Evolutionary conservation across 768 basidiomycete species (phyloP), one percentile per base, ranked within the genome.

Genomic region (Leucogyrophana mollusca): DNA sequence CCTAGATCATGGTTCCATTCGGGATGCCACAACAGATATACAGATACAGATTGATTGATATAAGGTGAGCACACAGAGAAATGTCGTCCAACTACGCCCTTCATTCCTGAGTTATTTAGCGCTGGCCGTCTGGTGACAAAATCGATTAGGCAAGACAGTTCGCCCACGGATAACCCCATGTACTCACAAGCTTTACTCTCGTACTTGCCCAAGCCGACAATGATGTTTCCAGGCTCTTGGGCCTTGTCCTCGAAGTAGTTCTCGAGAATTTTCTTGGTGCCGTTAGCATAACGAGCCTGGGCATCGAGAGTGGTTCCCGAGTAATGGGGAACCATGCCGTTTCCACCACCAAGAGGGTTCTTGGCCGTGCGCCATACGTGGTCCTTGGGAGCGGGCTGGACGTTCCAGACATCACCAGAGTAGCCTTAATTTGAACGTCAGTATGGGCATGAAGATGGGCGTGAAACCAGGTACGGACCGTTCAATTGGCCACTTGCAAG

Each of bases 291-390:
- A 39, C 92, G 86, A 22, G 74, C 78, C 70, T 94, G 92, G 2
- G 92, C 91, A 58, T 94, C 92, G 50, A 93, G 79, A 18, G 90
- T 92, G 7, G 90, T 92, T 32, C 92, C 90, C 55, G 85, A 88
- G 71, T 89, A 90, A 61, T 90, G 87, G 10, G 88, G 84, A 4
- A 89, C 87, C 81, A 94, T 93, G 57, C 87, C 91, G 69, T 96
- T 94, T 18, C 92, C 92, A 50, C 80, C 89, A 14, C 83, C 85
- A 6, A 87, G 77, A 18, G 82, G 79, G 72, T 92, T 91, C 71
- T 86, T 84, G 74, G 81, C 77, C 16, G 79, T 83, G 43, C 92
- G 78, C 93, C 89, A 94, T 38, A 85, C 69, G 69, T 95, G 93
- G 66, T 93, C 86, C 54, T 73, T 78, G 2, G 90, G 89, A 9